Percentiles rank a stretch among this genome's conserved stretches.
Evolutionary conservation across 2,329 filamentous ascomycete species (phyloP).

Genomic region (Xylaria multiplex): DNA sequence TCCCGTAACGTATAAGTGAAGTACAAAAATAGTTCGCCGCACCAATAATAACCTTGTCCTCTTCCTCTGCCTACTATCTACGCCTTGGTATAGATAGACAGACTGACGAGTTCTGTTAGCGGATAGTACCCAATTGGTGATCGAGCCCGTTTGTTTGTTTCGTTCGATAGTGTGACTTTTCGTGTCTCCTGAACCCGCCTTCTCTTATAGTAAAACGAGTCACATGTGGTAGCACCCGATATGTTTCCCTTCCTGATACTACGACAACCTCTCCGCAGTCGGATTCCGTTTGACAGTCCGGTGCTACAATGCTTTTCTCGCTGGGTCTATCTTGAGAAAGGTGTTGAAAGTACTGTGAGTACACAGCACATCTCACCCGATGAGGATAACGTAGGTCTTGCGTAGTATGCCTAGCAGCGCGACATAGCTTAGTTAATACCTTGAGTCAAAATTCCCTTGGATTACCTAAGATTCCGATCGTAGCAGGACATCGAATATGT

Average conservation of each 20-base stretch:
- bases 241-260: too few relatives aligned
- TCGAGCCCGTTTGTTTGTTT: neutral
- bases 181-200: neutral
- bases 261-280: too few relatives aligned
- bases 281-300: neutral
- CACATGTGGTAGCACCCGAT: too few relatives aligned
- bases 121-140: neutral
- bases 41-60: neutral
- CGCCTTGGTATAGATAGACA: neutral
- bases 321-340: too few relatives aligned
- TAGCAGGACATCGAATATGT: neutral
- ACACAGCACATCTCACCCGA: too few relatives aligned
- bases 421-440: too few relatives aligned
- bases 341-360: too few relatives aligned
- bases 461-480: neutral
- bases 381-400: too few relatives aligned
- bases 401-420: too few relatives aligned
- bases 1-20: neutral
- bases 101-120: neutral
- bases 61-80: neutral
- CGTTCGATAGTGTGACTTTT: neutral
- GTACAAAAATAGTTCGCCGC: slow-evolving; percentile 16
- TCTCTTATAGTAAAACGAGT: too few relatives aligned
- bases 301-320: neutral
- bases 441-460: neutral